Base-by-base conservation (phyloP, 164 flowering plant genomes). In the Euptelea pleiosperma region DNA sequence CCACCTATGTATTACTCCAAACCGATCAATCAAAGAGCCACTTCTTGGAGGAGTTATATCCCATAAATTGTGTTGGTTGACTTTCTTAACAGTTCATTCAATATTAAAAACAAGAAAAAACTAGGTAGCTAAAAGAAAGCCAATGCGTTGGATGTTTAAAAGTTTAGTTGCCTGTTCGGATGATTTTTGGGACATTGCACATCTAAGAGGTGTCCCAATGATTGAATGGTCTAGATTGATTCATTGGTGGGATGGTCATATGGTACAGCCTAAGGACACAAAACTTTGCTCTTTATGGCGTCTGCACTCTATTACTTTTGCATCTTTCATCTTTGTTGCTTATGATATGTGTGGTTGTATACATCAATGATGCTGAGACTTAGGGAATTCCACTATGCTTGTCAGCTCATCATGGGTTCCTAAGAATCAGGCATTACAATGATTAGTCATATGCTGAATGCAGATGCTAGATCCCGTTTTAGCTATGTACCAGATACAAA, bases 391-490 rank as follows among this genome's bases (percentile, higher is more conserved):
- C 9, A 9, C 6, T 5, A 6, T 29, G 14, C 24, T 3, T 59
- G 35, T 26, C 45, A 40, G 40, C 3, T 30, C 19, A 10, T 66
- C 42, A 36, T 37, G 19, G 51, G 46, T 33, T 31, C 30, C n/a
- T 42, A 30, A 26, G 8, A 47, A 37, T 11, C 3, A 1, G 52
- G 2, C 8, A 12, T 28, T 21, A 7, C 35, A 21, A 34, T 61
- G 14, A 42, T 34, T 29, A 41, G 16, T 57, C 24, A 3, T 30
- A 33, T 34, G 37, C 43, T 63, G 54, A 52, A 28, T 66, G 75
- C 79, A 86, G 93, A 72, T 82, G 73, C 14, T 76, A 9, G 77
- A 73, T 40, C 80, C 82, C 51, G 79, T 80, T 43, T 7, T 72
- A 19, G 52, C 62, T 31, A 68, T 77, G 39, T 46, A 52, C 52